Base-by-base conservation (phyloP, 768 basidiomycete genomes). In the Termitomyces sp. region DNA sequence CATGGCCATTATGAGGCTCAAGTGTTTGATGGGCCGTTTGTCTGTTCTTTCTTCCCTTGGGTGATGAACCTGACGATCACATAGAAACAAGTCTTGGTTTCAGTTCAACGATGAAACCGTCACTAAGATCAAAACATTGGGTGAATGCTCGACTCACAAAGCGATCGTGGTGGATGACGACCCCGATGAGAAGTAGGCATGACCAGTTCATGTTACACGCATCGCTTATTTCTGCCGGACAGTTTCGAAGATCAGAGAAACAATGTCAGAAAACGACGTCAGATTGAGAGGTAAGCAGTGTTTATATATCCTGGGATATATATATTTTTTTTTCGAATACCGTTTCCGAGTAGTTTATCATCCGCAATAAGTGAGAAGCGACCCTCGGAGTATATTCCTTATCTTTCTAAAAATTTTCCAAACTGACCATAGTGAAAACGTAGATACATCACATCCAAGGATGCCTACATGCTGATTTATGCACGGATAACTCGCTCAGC, bases 391-490 rank as follows among this genome's bases (percentile, higher is more conserved):
- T 59, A 39, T 43, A 55, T 28, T 3, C 30, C 21, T 40, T 19
- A 42, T 25, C 30, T 28, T 25, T 23, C 28, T 32, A 12, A 11
- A 21, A 2, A 32, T 5, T 17, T 9, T 11, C 21, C 16, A 43
- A 32, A 23, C 30, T 55, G 35, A 47, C 54, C 46, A 30, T 23
- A 41, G 35, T 30, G 59, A 63, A 55, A 54, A 52, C n/a, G 23
- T 58, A 82, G 79, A 58, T 73, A 77, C 39, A 78, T 89, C 60
- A 76, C 81, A 2, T 94, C 93, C 2, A 89, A 82, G 70, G 93
- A 97, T 63, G 93, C 92, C 6, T 97, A 98, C 71, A 96, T 98
- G 94, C 79, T 98, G 32, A 86, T 98, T 53, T 98, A 98, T 70
- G 80, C 82, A 37, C 81, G 83, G 11, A 77, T 75, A 61, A 64